phyloP scores from a whole-genome alignment of 352 stramenopile species.

The Globisporangium megalacanthum region DNA sequence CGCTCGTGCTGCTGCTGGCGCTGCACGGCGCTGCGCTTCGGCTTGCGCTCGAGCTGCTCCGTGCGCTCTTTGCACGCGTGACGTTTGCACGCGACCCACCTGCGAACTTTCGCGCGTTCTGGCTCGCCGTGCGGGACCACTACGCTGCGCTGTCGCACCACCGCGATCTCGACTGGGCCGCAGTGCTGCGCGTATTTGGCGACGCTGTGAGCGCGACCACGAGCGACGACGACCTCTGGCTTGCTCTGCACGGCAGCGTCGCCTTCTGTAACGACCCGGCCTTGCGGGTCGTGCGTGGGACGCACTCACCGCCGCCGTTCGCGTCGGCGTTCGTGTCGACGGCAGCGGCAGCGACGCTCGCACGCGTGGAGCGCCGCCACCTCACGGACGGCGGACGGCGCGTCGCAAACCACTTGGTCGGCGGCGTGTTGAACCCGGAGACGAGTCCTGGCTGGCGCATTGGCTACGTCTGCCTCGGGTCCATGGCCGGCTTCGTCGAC shows the following conservation, averaged over 20 bases:
- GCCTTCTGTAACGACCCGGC: conserved; percentile 65
- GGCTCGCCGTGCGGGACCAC: conserved; percentile 54
- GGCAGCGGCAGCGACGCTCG: conserved; percentile 20
- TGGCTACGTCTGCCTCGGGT: conserved; percentile 62
- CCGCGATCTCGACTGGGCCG: conserved; percentile 46
- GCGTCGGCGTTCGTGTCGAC: conserved; percentile 23
- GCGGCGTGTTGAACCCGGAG: conserved; percentile 62
- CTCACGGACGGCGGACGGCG: conserved; percentile 43
- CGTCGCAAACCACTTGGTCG: conserved; percentile 67
- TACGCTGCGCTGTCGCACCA: conserved; percentile 54
- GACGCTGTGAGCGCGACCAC: conserved; percentile 49
- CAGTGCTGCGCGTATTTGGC: conserved; percentile 70
- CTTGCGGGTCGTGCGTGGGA: conserved; percentile 37
- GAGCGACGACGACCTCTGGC: conserved; percentile 77
- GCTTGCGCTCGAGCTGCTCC: conserved; percentile 55
- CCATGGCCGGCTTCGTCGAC: conserved; percentile 80
- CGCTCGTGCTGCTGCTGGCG: conserved; percentile 74
- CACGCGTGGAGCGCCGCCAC: conserved; percentile 45
- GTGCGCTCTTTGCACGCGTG: conserved; percentile 61
- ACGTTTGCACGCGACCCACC: conserved; percentile 59
- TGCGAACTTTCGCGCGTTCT: conserved; percentile 73
- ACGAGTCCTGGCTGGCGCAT: conserved; percentile 75
- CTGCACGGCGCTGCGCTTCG: conserved; percentile 69
- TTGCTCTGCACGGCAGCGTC: conserved; percentile 69
- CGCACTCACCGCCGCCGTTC: background rate